A percentile compares a stretch with the other conserved stretches of the same genome.
Conservation (phyloP, 139 green algal species). For the Eudorina sp. region DNA sequence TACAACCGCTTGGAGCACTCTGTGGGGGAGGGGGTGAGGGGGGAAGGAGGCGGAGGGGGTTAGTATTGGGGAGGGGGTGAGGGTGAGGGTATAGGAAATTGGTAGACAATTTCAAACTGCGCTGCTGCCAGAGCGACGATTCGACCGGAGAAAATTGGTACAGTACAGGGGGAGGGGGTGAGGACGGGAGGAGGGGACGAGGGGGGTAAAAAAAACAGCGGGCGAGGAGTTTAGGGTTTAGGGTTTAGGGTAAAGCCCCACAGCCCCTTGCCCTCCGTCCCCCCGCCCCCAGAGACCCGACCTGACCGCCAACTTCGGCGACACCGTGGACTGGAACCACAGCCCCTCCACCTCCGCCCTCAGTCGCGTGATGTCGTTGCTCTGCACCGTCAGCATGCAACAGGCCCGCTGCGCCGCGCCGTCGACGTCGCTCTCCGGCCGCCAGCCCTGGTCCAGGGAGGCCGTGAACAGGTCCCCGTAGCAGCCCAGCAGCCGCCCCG, state of each 20-base stretch:
- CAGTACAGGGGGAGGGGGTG: no score
- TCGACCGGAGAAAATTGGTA: no score
- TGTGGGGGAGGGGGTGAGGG: neutral
- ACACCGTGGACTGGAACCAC: conserved; percentile 69
- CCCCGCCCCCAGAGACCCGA: neutral
- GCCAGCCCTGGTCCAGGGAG: conserved; percentile 43
- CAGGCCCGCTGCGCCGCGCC: conserved; percentile 15
- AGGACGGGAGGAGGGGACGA: no score
- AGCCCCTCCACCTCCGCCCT: conserved; percentile 71
- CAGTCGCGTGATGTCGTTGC: conserved; percentile 79
- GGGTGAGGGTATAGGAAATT: no score
- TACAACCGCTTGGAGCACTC: conserved; percentile 72
- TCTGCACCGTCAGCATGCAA: conserved; percentile 76
- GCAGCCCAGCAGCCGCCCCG: conserved; percentile 70
- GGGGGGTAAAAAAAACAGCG: no score
- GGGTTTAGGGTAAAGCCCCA: no score
- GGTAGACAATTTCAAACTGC: no score
- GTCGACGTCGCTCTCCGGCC: neutral
- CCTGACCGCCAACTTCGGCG: conserved; percentile 70
- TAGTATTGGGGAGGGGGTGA: neutral
- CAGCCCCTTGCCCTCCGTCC: neutral
- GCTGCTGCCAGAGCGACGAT: no score
- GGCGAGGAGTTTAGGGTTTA: no score
- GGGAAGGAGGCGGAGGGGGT: neutral
- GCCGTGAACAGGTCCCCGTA: conserved; percentile 76